A percentile compares a stretch with the other conserved stretches of the same genome.
Conservation (phyloP, 2,329 filamentous ascomycete genomes). For the Sphaerostilbella broomeana region DNA sequence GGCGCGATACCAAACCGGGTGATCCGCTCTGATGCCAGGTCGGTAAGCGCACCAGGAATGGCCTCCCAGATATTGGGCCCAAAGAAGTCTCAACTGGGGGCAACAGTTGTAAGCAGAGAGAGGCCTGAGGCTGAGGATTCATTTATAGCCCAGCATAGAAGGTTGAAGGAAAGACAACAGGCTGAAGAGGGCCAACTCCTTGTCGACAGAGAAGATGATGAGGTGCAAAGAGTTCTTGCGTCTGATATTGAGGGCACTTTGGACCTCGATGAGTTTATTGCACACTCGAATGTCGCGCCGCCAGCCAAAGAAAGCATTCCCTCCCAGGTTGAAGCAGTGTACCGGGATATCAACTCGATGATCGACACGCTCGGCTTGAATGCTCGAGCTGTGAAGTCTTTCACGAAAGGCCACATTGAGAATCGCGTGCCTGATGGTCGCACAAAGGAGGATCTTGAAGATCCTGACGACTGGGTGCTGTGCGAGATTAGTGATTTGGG, state of each 20-base stretch:
- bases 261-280: constrained; percentile 61
- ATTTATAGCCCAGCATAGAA: constrained; percentile 45
- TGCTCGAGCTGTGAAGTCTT: constrained; percentile 56
- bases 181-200: constrained; percentile 52
- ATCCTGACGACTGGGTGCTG: constrained; percentile 63
- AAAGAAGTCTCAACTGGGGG: constrained; percentile 30
- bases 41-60: constrained; percentile 54
- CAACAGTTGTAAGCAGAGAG: constrained; percentile 35
- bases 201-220: constrained; percentile 63
- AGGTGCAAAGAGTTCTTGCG: constrained; percentile 55
- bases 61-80: constrained; percentile 47
- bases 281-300: constrained; percentile 48
- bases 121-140: constrained; percentile 35
- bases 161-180: constrained; percentile 47
- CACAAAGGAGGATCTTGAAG: constrained; percentile 61
- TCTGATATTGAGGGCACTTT: constrained; percentile 56
- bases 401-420: constrained; percentile 61
- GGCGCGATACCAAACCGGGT: constrained; percentile 47
- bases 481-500: constrained; percentile 67
- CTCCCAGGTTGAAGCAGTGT: constrained; percentile 59
- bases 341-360: constrained; percentile 86
- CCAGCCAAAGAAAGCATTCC: constrained; percentile 52
- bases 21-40: constrained; percentile 45
- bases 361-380: constrained; percentile 88
- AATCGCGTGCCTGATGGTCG: constrained; percentile 47